Evolutionary conservation across 2,329 filamentous ascomycete genomes (phyloP), one percentile per base, ranked within the genome.

Genomic region (Plectosphaerella plurivora): DNA sequence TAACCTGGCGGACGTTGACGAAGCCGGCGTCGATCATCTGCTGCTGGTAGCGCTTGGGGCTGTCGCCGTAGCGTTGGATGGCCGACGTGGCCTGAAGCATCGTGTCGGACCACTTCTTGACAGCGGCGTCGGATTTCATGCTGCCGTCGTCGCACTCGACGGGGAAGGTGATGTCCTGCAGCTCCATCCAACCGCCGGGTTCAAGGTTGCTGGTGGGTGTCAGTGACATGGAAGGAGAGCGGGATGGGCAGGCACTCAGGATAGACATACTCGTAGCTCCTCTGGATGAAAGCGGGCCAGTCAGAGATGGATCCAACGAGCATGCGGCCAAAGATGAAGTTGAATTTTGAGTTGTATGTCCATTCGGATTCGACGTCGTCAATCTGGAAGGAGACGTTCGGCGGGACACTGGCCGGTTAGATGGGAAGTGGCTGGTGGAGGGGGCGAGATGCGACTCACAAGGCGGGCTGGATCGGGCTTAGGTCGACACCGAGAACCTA

Each of bases 21-120:
- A 84, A 84, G 2, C 82, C 82, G 0, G 74, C 77, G n/a, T 76
- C 74, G 12, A 68, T 63, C 60, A 83, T 69, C 50, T 73, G 69
- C 39, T 68, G 62, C 3, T 52, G 52, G 47, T 36, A 47, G 11
- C 70, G 53, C 0, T 69, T 70, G 12, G 60, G 67, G 45, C 78
- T 74, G 41, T 76, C 71, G 45, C 69, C 74, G 15, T 60, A 61
- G 0, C 68, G 60, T 1, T 64, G 62, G 7, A 72, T 67, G 20
- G 45, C 68, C 59, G 49, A 65, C 69, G 39, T 28, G 58, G 44
- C 62, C 48, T 73, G 68, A 1, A 60, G 24, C 16, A 73, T 61
- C 41, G 72, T 66, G 8, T 61, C 65, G 1, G 64, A 62, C 60
- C 64, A 68, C 55, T 51, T 25, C 2, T 64, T 55, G 1, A 56